Evolutionary conservation across 208 protist genomes (phyloP).

Genomic region (Crithidia mellificae): DNA sequence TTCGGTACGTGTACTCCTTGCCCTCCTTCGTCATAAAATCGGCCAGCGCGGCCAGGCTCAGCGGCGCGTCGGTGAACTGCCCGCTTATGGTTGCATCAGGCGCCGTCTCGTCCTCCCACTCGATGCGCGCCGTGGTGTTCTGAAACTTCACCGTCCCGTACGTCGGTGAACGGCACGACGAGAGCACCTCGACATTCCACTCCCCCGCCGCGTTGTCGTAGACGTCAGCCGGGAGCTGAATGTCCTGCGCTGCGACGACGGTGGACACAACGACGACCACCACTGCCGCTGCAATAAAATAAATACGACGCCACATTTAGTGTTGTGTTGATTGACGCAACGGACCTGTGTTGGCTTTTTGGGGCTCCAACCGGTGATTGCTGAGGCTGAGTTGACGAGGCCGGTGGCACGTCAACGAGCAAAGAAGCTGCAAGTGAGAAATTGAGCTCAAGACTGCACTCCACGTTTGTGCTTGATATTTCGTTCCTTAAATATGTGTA

Average conservation of each 20-base stretch:
- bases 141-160: slow-evolving; percentile 42
- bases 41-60: slow-evolving; percentile 39
- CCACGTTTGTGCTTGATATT: no score
- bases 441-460: no score
- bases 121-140: slow-evolving; percentile 37
- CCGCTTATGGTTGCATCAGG: slow-evolving; percentile 20
- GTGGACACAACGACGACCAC: slow-evolving; percentile 16
- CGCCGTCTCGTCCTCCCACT: slow-evolving; percentile 36
- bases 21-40: slow-evolving; percentile 34
- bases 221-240: slow-evolving; percentile 52
- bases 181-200: slow-evolving; percentile 62
- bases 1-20: slow-evolving; percentile 31
- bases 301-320: slow-evolving; percentile 7
- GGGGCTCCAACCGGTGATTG: no score
- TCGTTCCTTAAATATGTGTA: no score
- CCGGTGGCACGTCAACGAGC: no score
- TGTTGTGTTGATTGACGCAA: no score
- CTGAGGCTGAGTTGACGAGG: no score
- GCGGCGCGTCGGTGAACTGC: slow-evolving; percentile 15
- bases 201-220: slow-evolving; percentile 53
- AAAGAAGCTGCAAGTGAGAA: no score
- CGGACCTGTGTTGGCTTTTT: no score
- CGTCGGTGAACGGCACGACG: slow-evolving; percentile 37
- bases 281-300: neutral
- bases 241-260: slow-evolving; percentile 4